Base-by-base conservation (phyloP, 305 asterid genomes). In the Stenogyne calaminthoides region DNA sequence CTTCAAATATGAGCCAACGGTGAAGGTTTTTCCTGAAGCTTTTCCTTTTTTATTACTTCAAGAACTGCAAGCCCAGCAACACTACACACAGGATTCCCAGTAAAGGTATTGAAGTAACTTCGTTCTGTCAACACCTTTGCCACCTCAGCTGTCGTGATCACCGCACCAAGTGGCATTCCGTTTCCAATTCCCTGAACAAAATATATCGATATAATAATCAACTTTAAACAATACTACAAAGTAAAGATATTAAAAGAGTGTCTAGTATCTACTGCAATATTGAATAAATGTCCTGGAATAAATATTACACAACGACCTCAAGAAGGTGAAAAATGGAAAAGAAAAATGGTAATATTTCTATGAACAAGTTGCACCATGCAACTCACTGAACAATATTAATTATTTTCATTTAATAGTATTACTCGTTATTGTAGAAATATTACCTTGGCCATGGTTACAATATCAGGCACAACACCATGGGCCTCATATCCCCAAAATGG, bases 381-480 rank as follows among this genome's bases (percentile, higher is more conserved):
- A 14, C 42, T 65, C 14, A 46, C n/a, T n/a, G 58, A 27, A 25
- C 29, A 25, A n/a, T n/a, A n/a, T n/a, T n/a, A n/a, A 3, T 25
- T 25, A 2, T 25, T 25, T n/a, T 25, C 25, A 22, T 22, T 22
- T 1, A 22, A 22, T 22, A 22, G 2, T 22, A 22, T 22, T 22
- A 22, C 25, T 22, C 25, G 25, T 22, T 22, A 44, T 34, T 47
- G 27, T 65, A 66, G 9, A 56, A 37, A 67, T 29, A 39, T 15
- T 55, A 88, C 98, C 91, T 93, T 93, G 64, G 98, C 98, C 96
- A 91, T 86, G 70, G 98, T 93, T 54, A 93, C 96, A 19, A 93
- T 93, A 78, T 93, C 98, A 32, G 98, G 98, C 76, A 88, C 84
- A 77, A 93, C 95, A 3, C 84, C 94, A 76, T 93, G 98, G 76